Evolutionary conservation across 2,329 filamentous ascomycete species (phyloP), one percentile per base, ranked within the genome.

Genomic region (Calycina marina): DNA sequence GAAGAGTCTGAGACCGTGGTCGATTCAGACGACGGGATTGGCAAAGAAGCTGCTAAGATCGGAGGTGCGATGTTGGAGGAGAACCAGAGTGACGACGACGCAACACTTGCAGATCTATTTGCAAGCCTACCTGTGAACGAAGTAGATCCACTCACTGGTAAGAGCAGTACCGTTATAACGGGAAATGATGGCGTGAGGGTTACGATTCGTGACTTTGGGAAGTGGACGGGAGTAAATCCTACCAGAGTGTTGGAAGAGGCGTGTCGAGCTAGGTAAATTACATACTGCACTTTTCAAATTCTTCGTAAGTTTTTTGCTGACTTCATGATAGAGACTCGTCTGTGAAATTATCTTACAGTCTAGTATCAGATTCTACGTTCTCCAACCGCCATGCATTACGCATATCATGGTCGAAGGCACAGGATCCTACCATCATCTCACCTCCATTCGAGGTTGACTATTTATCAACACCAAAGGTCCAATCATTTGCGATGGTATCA

Each of bases 121-220:
- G 64, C 63, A 6, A 71, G 61, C 36, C 53, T 79, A 4, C 74
- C 74, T 1, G 63, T 72, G 15, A 66, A 62, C 43, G 71, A 77
- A 46, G 60, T 72, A 4, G 69, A 77, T 43, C 59, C 63, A 4
- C 43, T 52, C 4, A 72, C 67, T 6, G 72, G 72, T n/a, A 68
- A 73, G 49, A 65, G 63, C 2, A 63, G 56, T 22, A 75, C 62
- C 0, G 65, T 68, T 25, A 59, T 72, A 26, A 71, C 64, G 46
- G 58, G 61, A 28, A 43, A 59, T 34, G 54, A 69, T 41, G 66
- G 71, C 2, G 51, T 59, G 4, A 72, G 67, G 35, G 56, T 84
- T 4, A 66, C 61, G 1, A 67, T 93, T 30, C 67, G 81, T 26
- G 79, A 94, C 47, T 94, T 96, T 62, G 85, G 83, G 2, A 84